Evolutionary conservation across 108 stramenopile species (phyloP).

Genomic region (Skeletonema menzelii): DNA sequence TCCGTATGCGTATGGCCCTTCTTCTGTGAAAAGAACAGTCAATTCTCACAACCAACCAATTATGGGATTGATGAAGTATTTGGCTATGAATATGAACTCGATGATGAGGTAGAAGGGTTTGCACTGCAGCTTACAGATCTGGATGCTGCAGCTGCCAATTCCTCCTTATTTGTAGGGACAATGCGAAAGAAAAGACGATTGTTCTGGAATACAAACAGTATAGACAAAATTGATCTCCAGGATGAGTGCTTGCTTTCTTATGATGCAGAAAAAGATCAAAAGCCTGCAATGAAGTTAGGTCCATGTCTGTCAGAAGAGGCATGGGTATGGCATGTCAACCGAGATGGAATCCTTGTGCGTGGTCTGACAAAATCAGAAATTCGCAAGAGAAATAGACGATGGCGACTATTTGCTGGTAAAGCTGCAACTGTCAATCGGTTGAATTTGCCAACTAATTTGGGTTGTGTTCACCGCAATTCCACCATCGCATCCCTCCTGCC

Average conservation of each 20-base stretch:
- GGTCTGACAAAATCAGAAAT: conserved; percentile 29
- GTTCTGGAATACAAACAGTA: conserved; percentile 12
- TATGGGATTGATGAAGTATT: conserved; percentile 11
- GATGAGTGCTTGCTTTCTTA: conserved; percentile 36
- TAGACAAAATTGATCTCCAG: neutral
- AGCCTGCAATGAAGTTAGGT: conserved; percentile 40
- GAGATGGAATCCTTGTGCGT: conserved; percentile 52
- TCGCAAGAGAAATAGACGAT: conserved; percentile 11
- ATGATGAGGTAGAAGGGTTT: conserved; percentile 22
- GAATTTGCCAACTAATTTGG: neutral
- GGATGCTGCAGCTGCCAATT: conserved; percentile 16
- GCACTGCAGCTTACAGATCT: conserved; percentile 33
- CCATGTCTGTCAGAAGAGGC: conserved; percentile 61
- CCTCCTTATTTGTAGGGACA: conserved; percentile 2
- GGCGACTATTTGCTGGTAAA: conserved; percentile 7
- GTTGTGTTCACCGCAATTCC: conserved; percentile 25
- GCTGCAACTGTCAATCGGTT: neutral
- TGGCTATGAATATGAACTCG: conserved; percentile 18
- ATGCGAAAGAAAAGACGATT: neutral
- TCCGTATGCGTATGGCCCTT: conserved; percentile 45
- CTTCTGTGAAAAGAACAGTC: conserved; percentile 35
- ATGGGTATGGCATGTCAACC: conserved; percentile 70
- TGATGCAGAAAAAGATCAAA: neutral
- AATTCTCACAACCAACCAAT: neutral
- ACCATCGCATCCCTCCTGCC: conserved; percentile 15